Base-by-base conservation (phyloP, 2,329 filamentous ascomycete species). In the Stromatinia cepivora region DNA sequence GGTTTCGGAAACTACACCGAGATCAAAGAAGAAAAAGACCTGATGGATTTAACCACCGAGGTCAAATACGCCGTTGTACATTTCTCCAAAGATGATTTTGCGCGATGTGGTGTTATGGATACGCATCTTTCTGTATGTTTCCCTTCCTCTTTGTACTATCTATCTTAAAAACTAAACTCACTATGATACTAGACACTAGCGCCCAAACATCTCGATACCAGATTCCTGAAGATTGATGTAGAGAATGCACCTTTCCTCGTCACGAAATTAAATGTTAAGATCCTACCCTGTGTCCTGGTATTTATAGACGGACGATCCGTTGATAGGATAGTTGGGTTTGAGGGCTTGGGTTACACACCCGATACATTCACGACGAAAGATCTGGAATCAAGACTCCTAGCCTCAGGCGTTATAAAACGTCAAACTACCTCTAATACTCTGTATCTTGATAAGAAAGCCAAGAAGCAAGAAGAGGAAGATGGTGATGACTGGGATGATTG, bases 231-330 rank as follows among this genome's bases (percentile, higher is more conserved):
- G 71, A 87, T 88, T 75, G 85, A 86, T 71, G 86, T 88, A 46
- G 85, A 87, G 68, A 87, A 88, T 70, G 85, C 84, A 8, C 85
- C 86, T 1, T 88, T 87, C 70, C 77, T 88, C 66, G 85, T 87
- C 36, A 84, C 84, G 4, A 87, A 85, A 74, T 77, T 88, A 42
- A 85, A 84, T 50, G 80, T 88, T 25, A 82, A 87, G 73, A 85
- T 88, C 3, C 77, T 88, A 54, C 86, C 86, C 6, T 88, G 86
- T 74, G 84, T 88, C 25, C 81, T 88, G 64, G 82, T 83, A 4
- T 88, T 87, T 74, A 80, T 85, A 31, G 82, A 87, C 73, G 86
- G 85, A 10, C 79, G 85, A 59, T 81, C 82, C 56, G 83, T 83
- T 50, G 86, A 87, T 74, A 80, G 86, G 36, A 84, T 88, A 48